A percentile compares a stretch with the other conserved stretches of the same genome.
phyloP scores from a whole-genome alignment of 805 yeast species.

The Clavispora santaluciae region DNA sequence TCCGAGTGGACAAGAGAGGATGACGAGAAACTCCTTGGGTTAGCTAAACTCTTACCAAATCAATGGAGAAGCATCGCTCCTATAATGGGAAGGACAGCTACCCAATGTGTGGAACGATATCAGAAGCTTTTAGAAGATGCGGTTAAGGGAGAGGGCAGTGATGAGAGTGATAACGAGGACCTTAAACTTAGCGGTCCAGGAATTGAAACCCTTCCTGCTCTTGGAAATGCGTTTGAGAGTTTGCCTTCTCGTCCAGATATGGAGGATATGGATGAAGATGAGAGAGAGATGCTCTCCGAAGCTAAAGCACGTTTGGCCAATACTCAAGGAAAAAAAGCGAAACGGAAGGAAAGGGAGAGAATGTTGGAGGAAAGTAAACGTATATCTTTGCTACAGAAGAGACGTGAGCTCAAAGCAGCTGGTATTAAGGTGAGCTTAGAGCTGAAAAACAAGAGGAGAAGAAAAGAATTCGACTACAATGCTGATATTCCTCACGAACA shows the following conservation, averaged over 20 bases:
- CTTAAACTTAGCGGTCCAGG: constrained; percentile 49
- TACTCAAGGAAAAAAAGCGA: constrained; percentile 92
- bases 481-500: constrained; percentile 79
- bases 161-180: constrained; percentile 19
- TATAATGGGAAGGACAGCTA: constrained; percentile 76
- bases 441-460: constrained; percentile 47
- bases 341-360: constrained; percentile 81
- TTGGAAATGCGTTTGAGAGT: constrained; percentile 57
- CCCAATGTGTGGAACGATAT: constrained; percentile 81
- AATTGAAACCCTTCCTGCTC: constrained; percentile 43
- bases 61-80: constrained; percentile 95
- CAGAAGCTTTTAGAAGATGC: constrained; percentile 61
- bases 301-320: constrained; percentile 89
- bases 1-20: constrained; percentile 69
- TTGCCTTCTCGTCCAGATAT: constrained; percentile 80
- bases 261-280: constrained; percentile 79
- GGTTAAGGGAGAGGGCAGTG: constrained; percentile 19
- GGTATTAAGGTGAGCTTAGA: constrained; percentile 56
- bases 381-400: constrained; percentile 68
- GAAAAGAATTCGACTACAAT: constrained; percentile 72
- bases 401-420: constrained; percentile 78
- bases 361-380: constrained; percentile 74
- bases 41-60: constrained; percentile 74
- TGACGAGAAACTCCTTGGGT: constrained; percentile 62
- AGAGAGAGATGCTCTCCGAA: constrained; percentile 88